Evolutionary conservation across 2,329 filamentous ascomycete genomes (phyloP).

Genomic region (Colletotrichum karsti): DNA sequence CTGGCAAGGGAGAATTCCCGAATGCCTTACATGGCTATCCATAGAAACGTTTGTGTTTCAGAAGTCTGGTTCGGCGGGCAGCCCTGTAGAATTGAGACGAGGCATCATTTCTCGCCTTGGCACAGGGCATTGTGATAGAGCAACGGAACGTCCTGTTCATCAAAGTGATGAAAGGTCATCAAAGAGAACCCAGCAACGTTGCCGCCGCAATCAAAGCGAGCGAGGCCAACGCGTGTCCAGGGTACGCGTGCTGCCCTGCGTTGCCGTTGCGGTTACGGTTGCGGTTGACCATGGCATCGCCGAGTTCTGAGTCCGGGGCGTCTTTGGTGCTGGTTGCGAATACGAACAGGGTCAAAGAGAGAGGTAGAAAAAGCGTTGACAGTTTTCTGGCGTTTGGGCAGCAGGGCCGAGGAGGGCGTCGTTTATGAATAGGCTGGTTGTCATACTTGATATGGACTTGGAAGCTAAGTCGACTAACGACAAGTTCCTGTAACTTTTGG

Average conservation of each 20-base stretch:
- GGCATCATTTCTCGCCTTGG: not conserved
- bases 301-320: not conserved
- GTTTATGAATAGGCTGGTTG: not conserved
- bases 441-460: not conserved
- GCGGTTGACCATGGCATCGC: too few species aligned
- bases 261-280: too few species aligned
- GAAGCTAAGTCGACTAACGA: not conserved
- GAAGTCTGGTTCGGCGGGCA: constrained; percentile 13
- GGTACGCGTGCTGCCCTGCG: not conserved
- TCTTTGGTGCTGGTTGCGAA: not conserved
- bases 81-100: not conserved
- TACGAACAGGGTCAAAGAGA: not conserved
- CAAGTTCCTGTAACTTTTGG: not conserved
- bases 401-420: not conserved
- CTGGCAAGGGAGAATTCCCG: constrained; percentile 2
- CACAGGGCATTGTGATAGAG: not conserved
- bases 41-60: constrained; percentile 16
- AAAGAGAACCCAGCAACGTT: not conserved
- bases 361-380: not conserved
- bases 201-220: not conserved
- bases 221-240: not conserved
- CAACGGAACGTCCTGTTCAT: not conserved
- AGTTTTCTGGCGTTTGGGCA: not conserved
- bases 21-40: constrained; percentile 13
- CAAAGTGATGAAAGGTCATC: not conserved